Evolutionary conservation across 2,329 filamentous ascomycete species (phyloP).

Genomic region (Aspergillus sp.): DNA sequence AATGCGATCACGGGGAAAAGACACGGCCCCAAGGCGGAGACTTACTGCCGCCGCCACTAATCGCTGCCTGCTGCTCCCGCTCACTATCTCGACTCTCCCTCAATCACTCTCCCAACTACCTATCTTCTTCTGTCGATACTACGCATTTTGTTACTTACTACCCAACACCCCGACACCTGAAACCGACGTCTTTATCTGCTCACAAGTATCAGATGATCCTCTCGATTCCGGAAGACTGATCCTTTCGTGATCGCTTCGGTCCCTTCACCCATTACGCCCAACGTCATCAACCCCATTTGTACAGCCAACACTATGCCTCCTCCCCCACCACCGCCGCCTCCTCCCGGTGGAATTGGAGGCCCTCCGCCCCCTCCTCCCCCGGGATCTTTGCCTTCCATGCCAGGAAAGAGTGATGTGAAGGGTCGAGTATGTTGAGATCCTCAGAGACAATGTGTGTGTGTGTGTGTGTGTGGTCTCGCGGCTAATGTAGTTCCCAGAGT

Average conservation of each 20-base stretch:
- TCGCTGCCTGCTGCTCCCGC: conserved; percentile 1
- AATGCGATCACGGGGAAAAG: conserved; percentile 6
- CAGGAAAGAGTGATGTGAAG: conserved; percentile 54
- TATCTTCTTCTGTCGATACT: conserved; percentile 15
- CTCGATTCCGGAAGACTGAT: conserved; percentile 10
- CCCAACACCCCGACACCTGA: not conserved
- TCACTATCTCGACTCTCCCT: not conserved
- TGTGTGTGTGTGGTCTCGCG: not conserved
- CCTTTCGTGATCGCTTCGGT: conserved; percentile 8
- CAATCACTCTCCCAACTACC: conserved; percentile 3
- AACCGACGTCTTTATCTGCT: conserved; percentile 9
- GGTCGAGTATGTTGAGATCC: conserved; percentile 56
- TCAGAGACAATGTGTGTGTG: not conserved
- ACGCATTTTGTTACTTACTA: not conserved
- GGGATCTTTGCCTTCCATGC: conserved; percentile 53
- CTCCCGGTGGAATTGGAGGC: conserved; percentile 55
- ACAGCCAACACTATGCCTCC: conserved; percentile 38
- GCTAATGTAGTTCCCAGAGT: conserved; percentile 55
- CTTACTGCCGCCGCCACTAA: conserved; percentile 19
- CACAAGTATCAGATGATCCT: conserved; percentile 12
- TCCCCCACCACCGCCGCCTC: conserved; percentile 67
- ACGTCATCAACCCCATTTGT: conserved; percentile 2
- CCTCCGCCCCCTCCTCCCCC: conserved; percentile 63
- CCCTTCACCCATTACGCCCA: conserved; percentile 3
- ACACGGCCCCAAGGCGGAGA: conserved; percentile 26